Percentiles rank a stretch among this genome's conserved stretches.
Conservation (phyloP, 2,329 filamentous ascomycete species). For the Hypoxylon rubiginosum region DNA sequence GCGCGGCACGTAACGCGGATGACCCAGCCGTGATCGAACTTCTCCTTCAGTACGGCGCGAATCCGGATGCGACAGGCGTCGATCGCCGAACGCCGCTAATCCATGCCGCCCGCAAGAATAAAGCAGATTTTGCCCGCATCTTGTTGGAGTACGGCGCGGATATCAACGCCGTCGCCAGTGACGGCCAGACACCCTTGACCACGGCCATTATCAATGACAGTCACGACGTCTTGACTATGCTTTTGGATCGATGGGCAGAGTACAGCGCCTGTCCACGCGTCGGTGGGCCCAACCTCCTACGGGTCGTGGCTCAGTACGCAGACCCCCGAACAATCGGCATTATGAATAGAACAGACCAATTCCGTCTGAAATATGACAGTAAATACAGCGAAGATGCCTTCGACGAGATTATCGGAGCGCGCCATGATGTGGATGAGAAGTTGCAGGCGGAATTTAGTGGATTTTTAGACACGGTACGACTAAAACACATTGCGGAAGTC, state of each 20-base stretch:
- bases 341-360: conserved; percentile 45
- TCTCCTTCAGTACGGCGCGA: conserved; percentile 51
- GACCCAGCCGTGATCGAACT: conserved; percentile 49
- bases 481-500: no score
- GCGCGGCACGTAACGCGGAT: conserved; percentile 50
- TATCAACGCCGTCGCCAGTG: conserved; percentile 50
- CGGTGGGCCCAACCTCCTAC: conserved; percentile 49
- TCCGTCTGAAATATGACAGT: conserved; percentile 46
- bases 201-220: conserved; percentile 54
- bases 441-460: neutral
- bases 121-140: conserved; percentile 50
- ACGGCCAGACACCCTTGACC: conserved; percentile 51
- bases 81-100: conserved; percentile 52
- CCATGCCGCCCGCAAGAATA: conserved; percentile 51
- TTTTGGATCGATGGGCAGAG: conserved; percentile 54
- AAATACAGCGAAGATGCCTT: conserved; percentile 41
- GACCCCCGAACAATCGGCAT: conserved; percentile 50
- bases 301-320: conserved; percentile 49
- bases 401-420: conserved; percentile 11
- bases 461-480: neutral
- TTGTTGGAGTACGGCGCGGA: conserved; percentile 53
- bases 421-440: conserved; percentile 25
- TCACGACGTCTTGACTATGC: conserved; percentile 51
- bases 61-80: conserved; percentile 47
- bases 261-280: conserved; percentile 53